Evolutionary conservation across 805 yeast species (phyloP).

Genomic region (Saccharomycopsis fodiens): DNA sequence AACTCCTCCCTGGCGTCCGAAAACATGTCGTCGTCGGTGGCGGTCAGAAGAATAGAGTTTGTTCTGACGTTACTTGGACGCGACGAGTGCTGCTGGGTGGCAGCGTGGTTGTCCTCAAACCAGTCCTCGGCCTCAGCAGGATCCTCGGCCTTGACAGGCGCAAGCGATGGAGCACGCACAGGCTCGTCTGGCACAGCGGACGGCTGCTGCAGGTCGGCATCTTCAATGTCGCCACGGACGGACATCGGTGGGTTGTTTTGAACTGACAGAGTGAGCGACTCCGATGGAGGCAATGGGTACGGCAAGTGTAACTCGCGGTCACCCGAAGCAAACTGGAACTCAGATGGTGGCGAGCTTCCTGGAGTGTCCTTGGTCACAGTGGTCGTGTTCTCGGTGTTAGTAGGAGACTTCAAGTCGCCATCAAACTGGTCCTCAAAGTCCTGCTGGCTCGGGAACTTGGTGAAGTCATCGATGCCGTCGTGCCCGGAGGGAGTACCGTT

Average conservation of each 20-base stretch:
- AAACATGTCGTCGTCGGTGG: constrained; percentile 12
- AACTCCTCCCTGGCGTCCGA: constrained; percentile 20
- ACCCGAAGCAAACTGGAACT: constrained; percentile 15
- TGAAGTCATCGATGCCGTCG: constrained; percentile 9
- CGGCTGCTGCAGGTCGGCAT: constrained; percentile 20
- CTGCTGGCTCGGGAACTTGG: constrained; percentile 17
- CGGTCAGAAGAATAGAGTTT: constrained; percentile 8
- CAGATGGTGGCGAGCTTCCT: constrained; percentile 22
- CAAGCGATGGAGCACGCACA: neutral
- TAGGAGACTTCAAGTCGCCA: constrained; percentile 13
- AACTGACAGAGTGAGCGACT: constrained; percentile 81
- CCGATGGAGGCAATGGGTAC: constrained; percentile 36
- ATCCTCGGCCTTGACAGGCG: constrained; percentile 1
- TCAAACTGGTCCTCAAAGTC: constrained; percentile 19
- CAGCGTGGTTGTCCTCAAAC: constrained; percentile 12
- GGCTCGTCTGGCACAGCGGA: constrained; percentile 5
- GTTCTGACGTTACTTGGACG: constrained; percentile 1
- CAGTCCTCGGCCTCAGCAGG: constrained; percentile 8
- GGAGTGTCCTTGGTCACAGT: constrained; percentile 22
- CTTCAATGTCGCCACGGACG: constrained; percentile 68
- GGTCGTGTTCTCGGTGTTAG: constrained; percentile 20
- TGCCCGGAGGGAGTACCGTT: constrained; percentile 2
- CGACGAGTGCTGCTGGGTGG: neutral
- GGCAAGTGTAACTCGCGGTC: constrained; percentile 29
- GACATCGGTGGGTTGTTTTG: constrained; percentile 89